These are phyloP conservation scores for Lasiosphaeria miniovina DNA, from an alignment of 495 filamentous ascomycete genomes.

Conservation along the genomic window DNA sequence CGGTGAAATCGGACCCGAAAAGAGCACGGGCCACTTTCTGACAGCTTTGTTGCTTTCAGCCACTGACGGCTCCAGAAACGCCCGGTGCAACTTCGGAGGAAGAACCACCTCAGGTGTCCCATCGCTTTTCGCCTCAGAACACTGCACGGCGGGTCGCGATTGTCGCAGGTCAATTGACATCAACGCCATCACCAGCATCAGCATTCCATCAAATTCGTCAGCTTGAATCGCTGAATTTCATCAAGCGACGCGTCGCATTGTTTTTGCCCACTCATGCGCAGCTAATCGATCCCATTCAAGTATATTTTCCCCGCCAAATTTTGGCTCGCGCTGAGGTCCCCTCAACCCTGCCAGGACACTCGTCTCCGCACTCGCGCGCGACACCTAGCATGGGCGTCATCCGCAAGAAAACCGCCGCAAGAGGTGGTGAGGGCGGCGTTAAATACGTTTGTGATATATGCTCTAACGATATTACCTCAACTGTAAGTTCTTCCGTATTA, in stretches of 20 bases:
- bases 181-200: slow-evolving; percentile 1
- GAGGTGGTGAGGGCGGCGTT: slow-evolving; percentile 86
- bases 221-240: slow-evolving; percentile 15
- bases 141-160: background rate
- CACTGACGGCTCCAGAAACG: background rate
- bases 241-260: slow-evolving; percentile 25
- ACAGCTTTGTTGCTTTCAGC: background rate
- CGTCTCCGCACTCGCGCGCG: slow-evolving; percentile 12
- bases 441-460: slow-evolving; percentile 97
- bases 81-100: slow-evolving; percentile 1
- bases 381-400: slow-evolving; percentile 77
- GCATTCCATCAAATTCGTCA: slow-evolving; percentile 23
- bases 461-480: slow-evolving; percentile 91
- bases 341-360: slow-evolving; percentile 10
- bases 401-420: slow-evolving; percentile 87
- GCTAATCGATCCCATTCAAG: slow-evolving; percentile 6
- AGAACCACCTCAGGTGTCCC: background rate
- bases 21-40: background rate
- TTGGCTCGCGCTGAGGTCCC: slow-evolving; percentile 11
- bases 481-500: slow-evolving; percentile 55
- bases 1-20: slow-evolving; percentile 4
- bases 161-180: background rate
- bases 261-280: background rate
- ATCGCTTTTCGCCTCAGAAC: background rate
- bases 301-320: slow-evolving; percentile 16